These are phyloP conservation scores for Suhomyces pyralidae DNA, from an alignment of 805 yeast genomes.

Conservation along the genomic window DNA sequence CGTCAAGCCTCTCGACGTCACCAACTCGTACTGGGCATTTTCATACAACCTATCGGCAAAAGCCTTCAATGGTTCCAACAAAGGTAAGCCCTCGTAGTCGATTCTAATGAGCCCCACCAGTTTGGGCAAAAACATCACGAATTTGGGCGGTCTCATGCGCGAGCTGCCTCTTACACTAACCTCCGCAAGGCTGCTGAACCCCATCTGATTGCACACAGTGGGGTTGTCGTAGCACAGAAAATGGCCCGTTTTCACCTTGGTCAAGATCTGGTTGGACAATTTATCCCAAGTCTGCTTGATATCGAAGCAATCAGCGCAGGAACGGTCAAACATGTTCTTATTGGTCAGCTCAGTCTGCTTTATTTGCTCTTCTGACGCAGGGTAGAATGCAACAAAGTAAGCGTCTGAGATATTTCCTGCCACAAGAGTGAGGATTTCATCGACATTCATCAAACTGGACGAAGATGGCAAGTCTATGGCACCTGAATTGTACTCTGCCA, in stretches of 20 bases:
- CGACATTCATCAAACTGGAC: slow-evolving; percentile 38
- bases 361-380: slow-evolving; percentile 46
- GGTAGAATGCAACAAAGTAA: slow-evolving; percentile 63
- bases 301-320: slow-evolving; percentile 49
- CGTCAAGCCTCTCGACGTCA: slow-evolving; percentile 26
- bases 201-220: slow-evolving; percentile 51
- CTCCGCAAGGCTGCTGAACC: slow-evolving; percentile 33
- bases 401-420: slow-evolving; percentile 53
- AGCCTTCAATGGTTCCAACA: slow-evolving; percentile 27
- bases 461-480: slow-evolving; percentile 38
- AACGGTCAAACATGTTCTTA: slow-evolving; percentile 32
- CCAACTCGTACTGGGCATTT: slow-evolving; percentile 40
- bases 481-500: slow-evolving; percentile 43
- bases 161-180: slow-evolving; percentile 2
- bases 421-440: slow-evolving; percentile 45
- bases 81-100: slow-evolving; percentile 38
- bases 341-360: slow-evolving; percentile 26
- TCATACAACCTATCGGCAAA: slow-evolving; percentile 50
- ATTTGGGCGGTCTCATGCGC: slow-evolving; percentile 32
- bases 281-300: slow-evolving; percentile 58
- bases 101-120: slow-evolving; percentile 46
- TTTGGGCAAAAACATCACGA: slow-evolving; percentile 54
- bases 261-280: slow-evolving; percentile 46
- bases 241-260: slow-evolving; percentile 47
- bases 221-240: slow-evolving; percentile 55